These are phyloP conservation scores for Neofusicoccum sp. DNA, from an alignment of 2,329 filamentous ascomycete genomes.

Conservation along the genomic window DNA sequence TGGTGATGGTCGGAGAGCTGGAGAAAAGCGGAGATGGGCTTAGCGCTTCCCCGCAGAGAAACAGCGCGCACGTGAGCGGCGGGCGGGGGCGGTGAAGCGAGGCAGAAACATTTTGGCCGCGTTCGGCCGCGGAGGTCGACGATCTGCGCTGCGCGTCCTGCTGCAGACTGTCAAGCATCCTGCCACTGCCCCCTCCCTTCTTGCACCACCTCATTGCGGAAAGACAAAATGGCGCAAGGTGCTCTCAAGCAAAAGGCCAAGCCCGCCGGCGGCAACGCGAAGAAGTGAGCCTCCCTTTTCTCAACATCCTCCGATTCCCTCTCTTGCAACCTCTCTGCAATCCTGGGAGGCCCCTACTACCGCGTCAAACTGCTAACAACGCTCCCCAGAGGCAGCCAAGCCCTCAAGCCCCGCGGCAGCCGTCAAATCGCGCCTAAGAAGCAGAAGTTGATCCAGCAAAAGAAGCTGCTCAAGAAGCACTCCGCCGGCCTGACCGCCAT, in stretches of 20 bases:
- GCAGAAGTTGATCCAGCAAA: conserved; percentile 59
- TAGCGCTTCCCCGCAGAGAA: not conserved
- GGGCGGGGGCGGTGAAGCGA: not conserved
- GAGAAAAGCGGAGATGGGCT: not conserved
- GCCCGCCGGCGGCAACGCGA: conserved; percentile 6
- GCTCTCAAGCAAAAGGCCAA: conserved; percentile 49
- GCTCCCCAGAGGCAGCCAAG: conserved; percentile 24
- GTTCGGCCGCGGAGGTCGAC: too few relatives aligned
- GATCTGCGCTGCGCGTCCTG: too few relatives aligned
- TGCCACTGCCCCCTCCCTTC: too few relatives aligned
- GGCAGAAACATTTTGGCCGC: conserved; percentile 10
- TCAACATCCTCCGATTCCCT: conserved; percentile 14
- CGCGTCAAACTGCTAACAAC: conserved; percentile 29
- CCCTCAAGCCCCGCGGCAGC: conserved; percentile 60
- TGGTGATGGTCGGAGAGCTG: not conserved
- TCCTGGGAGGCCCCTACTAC: conserved; percentile 7
- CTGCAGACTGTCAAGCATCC: too few relatives aligned
- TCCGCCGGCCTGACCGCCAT: conserved; percentile 63
- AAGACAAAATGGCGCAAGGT: conserved; percentile 51
- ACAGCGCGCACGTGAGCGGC: too few relatives aligned
- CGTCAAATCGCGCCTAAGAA: conserved; percentile 70
- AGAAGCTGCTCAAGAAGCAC: conserved; percentile 68
- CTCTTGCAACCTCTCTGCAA: conserved; percentile 17
- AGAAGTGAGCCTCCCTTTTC: conserved; percentile 19
- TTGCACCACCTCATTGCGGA: too few relatives aligned